phyloP scores from a whole-genome alignment of 768 basidiomycete species.

The Erythrobasidium yunnanense region DNA sequence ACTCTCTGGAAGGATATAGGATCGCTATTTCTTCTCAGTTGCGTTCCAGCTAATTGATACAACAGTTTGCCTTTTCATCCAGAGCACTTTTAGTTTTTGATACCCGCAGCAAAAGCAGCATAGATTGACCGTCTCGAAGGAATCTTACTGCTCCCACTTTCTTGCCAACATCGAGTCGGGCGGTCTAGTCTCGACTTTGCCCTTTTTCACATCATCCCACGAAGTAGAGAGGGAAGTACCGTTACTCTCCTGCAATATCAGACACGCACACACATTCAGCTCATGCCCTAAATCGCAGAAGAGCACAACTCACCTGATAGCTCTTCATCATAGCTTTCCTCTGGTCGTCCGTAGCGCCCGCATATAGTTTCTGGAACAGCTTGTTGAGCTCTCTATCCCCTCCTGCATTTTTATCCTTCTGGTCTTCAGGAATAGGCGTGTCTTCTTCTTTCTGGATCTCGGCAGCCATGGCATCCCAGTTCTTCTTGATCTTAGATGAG shows the following conservation, averaged over 20 bases:
- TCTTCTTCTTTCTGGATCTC: constrained; percentile 56
- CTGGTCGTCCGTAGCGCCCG: constrained; percentile 72
- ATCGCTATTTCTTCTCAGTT: too few relatives aligned
- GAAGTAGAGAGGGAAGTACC: constrained; percentile 93
- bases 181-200: constrained; percentile 1
- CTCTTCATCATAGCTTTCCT: constrained; percentile 87
- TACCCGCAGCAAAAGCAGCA: too few relatives aligned
- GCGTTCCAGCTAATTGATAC: too few relatives aligned
- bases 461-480: constrained; percentile 82
- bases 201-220: constrained; percentile 77
- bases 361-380: constrained; percentile 54
- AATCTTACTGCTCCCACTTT: constrained; percentile 10
- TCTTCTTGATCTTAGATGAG: constrained; percentile 51
- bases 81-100: too few relatives aligned
- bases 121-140: too few relatives aligned
- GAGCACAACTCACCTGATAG: constrained; percentile 44
- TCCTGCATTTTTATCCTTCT: constrained; percentile 78
- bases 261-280: not conserved
- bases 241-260: constrained; percentile 58
- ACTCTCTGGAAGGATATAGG: too few relatives aligned
- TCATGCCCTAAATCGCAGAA: not conserved
- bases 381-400: constrained; percentile 75
- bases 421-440: constrained; percentile 40
- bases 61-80: too few relatives aligned
- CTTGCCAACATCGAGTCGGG: not conserved